Conservation (phyloP, 257 asterid genomes). For the Cruciata laevipes region DNA sequence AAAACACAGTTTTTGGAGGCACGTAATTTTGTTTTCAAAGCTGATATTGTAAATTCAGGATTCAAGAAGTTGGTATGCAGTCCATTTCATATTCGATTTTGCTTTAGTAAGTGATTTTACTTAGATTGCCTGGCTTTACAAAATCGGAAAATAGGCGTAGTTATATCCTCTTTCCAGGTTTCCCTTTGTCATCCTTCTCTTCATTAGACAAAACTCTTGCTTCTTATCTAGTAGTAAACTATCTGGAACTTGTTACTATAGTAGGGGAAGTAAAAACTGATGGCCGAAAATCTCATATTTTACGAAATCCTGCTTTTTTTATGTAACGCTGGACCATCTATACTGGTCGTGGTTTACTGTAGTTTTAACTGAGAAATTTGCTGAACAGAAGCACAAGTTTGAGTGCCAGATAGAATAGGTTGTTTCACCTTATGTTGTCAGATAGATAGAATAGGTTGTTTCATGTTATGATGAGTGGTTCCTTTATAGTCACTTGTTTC, state of each 20-base stretch:
- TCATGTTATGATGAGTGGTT: background rate
- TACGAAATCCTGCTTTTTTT: background rate
- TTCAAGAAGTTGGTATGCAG: background rate
- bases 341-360: background rate
- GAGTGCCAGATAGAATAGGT: background rate
- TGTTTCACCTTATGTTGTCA: background rate
- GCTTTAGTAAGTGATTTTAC: background rate
- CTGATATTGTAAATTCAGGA: background rate
- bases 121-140: background rate
- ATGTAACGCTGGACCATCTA: background rate
- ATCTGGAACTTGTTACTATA: background rate
- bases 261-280: constrained; percentile 58
- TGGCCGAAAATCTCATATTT: constrained; percentile 28
- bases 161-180: background rate
- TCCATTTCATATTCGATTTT: background rate
- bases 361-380: background rate
- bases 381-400: background rate
- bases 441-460: background rate
- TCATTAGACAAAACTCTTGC: background rate
- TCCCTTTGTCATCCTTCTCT: background rate
- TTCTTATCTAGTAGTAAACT: background rate
- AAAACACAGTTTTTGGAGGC: background rate
- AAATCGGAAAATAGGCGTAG: background rate
- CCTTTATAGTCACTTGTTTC: background rate
- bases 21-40: too few species aligned